Percentiles rank a stretch among this genome's conserved stretches.
phyloP scores from a whole-genome alignment of 441 rosid species.

The Brassica hybrid region DNA sequence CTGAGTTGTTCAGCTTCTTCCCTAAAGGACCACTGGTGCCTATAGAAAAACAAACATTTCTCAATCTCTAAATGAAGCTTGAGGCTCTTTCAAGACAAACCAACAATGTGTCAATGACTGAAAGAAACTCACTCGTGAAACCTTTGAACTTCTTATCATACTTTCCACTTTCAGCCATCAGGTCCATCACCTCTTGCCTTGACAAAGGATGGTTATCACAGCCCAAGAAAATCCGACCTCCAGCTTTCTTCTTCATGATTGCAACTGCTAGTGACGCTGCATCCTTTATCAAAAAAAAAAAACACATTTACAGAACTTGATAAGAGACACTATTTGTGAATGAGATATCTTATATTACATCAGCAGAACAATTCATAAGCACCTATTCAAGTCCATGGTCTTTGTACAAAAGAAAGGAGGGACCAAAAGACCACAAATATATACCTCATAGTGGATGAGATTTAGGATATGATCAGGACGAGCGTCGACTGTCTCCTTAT shows the following conservation, averaged over 20 bases:
- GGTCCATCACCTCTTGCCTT: constrained; percentile 90
- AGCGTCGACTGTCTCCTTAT: constrained; percentile 66
- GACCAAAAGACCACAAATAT: constrained; percentile 21
- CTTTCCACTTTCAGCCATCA: constrained; percentile 77
- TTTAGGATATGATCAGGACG: constrained; percentile 91
- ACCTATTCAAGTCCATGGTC: constrained; percentile 1
- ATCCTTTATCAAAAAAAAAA: constrained; percentile 53
- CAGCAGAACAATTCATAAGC: neutral
- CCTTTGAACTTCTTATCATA: constrained; percentile 66
- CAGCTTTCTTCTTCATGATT: constrained; percentile 75
- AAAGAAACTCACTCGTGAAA: constrained; percentile 66
- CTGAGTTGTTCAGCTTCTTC: constrained; percentile 79
- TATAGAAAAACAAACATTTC: constrained; percentile 36
- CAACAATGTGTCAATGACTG: constrained; percentile 2
- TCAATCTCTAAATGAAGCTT: constrained; percentile 8
- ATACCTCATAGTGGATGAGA: constrained; percentile 96
- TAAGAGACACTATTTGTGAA: constrained; percentile 11
- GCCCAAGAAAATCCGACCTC: constrained; percentile 75
- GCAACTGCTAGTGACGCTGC: constrained; percentile 85
- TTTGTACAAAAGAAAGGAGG: constrained; percentile 4
- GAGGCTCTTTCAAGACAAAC: neutral
- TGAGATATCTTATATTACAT: neutral
- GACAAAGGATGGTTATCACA: constrained; percentile 94
- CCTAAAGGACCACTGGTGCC: constrained; percentile 84
- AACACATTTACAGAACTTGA: constrained; percentile 24